Evolutionary conservation across 768 basidiomycete genomes (phyloP), one percentile per base, ranked within the genome.

Genomic region (Suillus cothurnatus): DNA sequence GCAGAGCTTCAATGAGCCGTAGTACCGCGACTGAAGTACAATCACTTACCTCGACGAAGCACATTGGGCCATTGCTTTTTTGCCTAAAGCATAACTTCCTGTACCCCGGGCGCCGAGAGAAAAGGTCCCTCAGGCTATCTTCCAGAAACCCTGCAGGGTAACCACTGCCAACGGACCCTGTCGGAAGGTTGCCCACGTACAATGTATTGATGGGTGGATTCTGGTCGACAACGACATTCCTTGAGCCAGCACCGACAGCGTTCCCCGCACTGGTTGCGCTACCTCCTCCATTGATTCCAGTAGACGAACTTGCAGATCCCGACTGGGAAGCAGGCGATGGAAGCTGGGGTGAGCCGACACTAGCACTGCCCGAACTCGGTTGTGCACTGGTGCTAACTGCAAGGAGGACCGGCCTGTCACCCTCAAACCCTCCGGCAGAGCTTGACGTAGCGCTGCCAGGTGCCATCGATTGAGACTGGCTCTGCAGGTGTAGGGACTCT

Each of bases 191-290:
- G 53, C 97, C 97, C n/a, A 99, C 95, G 73, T 99, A 99, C n/a
- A 99, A 83, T 0, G 97, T 99, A 73, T 97, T 98, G 78, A 98
- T 98, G 17, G 96, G 96, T 71, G 96, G 96, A 76, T 99, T 98
- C 80, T 97, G 94, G 78, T 99, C 97, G 41, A 88, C 80, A 32
- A 81, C 79, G 26, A 69, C 66, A 49, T 80, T 82, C 67, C 79
- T 75, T 15, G 80, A 73, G 15, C 71, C 74, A 41, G 72, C 68
- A 23, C 68, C 70, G 12, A 47, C 41, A 57, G 73, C 75, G 17
- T 64, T 67, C 17, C 76, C 76, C 1, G 67, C 67, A 57, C 75
- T 74, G 7, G 75, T 78, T 56, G 75, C 74, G 49, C 75, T 78
- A 32, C 75, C 77, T 15, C 76, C 73, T 1, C 52, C 59, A 32